Percentiles rank a stretch among this genome's conserved stretches.
Conservation (phyloP, 257 asterid species). For the Marsdenia floribunda region DNA sequence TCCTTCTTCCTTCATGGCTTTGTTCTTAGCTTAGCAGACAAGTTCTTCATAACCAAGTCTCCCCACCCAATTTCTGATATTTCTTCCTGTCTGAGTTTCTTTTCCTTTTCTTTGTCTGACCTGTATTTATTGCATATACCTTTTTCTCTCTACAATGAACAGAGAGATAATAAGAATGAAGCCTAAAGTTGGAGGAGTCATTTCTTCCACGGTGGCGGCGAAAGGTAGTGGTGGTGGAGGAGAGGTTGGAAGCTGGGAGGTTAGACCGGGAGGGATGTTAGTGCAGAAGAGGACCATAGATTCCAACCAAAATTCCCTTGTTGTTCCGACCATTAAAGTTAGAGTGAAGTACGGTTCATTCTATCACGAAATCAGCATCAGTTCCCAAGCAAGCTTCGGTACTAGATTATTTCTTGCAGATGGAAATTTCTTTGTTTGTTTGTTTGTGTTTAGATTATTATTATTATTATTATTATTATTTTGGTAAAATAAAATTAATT, state of each 20-base stretch:
- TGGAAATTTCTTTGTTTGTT: background rate
- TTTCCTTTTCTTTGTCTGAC: background rate
- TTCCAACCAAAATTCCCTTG: constrained; percentile 32
- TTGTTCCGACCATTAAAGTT: constrained; percentile 51
- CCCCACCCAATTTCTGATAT: constrained; percentile 18
- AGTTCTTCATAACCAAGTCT: constrained; percentile 27
- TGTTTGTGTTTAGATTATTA: background rate
- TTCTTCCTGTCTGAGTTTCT: constrained; percentile 5
- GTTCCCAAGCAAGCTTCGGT: constrained; percentile 88
- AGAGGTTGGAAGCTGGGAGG: constrained; percentile 51
- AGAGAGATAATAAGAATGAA: constrained; percentile 54
- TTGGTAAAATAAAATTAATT: too few species aligned
- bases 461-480: too few species aligned
- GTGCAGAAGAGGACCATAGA: constrained; percentile 80
- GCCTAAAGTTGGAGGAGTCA: constrained; percentile 34
- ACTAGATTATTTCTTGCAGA: background rate
- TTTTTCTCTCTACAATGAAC: constrained; percentile 24
- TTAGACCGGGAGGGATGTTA: constrained; percentile 89
- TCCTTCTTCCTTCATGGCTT: constrained; percentile 53
- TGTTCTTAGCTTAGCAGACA: constrained; percentile 88
- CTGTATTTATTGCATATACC: constrained; percentile 10
- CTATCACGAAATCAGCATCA: constrained; percentile 54
- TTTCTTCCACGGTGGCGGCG: constrained; percentile 34
- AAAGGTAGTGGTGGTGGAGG: constrained; percentile 24
- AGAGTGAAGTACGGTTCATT: constrained; percentile 61